These are phyloP conservation scores for Ganoderma boninense DNA, from an alignment of 1,284 basidiomycete genomes.

Conservation along the genomic window DNA sequence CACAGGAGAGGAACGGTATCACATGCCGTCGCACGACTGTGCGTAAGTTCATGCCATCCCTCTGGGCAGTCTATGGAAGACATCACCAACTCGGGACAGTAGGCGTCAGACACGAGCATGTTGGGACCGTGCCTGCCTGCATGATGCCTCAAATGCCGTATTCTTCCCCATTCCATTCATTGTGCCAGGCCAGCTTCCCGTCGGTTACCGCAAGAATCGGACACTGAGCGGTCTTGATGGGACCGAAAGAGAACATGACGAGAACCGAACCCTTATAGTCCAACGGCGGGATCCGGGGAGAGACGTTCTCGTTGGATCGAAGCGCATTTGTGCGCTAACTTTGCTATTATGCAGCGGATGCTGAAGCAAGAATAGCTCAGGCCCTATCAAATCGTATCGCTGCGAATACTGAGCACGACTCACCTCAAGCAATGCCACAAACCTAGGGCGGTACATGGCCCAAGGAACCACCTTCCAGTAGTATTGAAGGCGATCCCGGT, in stretches of 20 bases:
- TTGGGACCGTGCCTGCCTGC: not conserved
- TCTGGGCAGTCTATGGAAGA: not conserved
- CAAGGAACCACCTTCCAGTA: not conserved
- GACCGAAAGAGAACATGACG: not conserved
- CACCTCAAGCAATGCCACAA: not conserved
- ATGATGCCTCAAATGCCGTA: not conserved
- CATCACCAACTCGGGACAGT: not conserved
- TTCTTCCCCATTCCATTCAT: not conserved
- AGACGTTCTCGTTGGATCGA: not conserved
- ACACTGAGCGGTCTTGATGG: not conserved
- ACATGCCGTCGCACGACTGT: not conserved
- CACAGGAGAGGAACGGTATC: not conserved
- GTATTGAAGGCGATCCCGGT: not conserved
- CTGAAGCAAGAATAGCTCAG: constrained; percentile 4
- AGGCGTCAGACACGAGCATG: not conserved
- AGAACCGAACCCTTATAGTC: not conserved
- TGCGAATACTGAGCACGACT: not conserved
- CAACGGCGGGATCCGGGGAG: not conserved
- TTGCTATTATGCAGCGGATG: not conserved
- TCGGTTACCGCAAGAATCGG: not conserved
- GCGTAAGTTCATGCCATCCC: not conserved
- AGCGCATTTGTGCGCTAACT: not conserved
- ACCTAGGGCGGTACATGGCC: not conserved
- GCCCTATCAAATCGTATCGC: constrained; percentile 1
- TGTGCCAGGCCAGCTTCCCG: not conserved